These are phyloP conservation scores for Corymbia calophylla DNA, from an alignment of 441 rosid genomes.

Conservation along the genomic window DNA sequence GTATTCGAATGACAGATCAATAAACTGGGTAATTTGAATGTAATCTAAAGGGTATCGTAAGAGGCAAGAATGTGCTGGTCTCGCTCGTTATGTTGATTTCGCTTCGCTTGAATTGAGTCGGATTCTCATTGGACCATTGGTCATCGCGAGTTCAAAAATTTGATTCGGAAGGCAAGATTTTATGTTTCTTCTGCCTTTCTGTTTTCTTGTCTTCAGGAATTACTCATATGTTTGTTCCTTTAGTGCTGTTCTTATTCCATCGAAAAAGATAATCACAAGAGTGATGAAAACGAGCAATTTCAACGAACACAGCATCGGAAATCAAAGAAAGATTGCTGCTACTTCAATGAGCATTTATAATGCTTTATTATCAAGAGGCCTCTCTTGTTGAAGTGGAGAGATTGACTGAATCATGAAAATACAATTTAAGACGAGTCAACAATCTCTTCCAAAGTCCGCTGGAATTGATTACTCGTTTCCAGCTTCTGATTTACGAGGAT, in stretches of 20 bases:
- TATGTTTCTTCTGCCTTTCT: neutral
- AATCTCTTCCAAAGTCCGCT: neutral
- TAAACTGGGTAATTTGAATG: no score
- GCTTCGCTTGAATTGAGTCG: neutral
- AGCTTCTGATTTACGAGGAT: neutral
- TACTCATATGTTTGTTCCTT: neutral
- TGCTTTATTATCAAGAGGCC: neutral
- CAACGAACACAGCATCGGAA: neutral
- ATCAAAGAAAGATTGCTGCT: neutral
- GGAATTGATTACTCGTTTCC: neutral
- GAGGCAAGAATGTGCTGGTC: no score
- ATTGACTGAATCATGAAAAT: neutral
- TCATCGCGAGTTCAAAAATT: neutral
- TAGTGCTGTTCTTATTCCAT: neutral
- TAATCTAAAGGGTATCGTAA: no score
- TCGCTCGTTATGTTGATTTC: neutral
- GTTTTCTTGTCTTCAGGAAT: neutral
- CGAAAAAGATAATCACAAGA: neutral
- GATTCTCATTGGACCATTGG: neutral
- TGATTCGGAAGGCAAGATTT: neutral
- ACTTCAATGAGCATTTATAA: neutral
- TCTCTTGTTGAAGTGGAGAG: neutral
- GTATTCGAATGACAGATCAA: no score
- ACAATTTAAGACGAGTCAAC: neutral
- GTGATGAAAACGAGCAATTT: neutral